Evolutionary conservation across 129 eudicot species (phyloP).

Genomic region (Flaveria ramosissima): DNA sequence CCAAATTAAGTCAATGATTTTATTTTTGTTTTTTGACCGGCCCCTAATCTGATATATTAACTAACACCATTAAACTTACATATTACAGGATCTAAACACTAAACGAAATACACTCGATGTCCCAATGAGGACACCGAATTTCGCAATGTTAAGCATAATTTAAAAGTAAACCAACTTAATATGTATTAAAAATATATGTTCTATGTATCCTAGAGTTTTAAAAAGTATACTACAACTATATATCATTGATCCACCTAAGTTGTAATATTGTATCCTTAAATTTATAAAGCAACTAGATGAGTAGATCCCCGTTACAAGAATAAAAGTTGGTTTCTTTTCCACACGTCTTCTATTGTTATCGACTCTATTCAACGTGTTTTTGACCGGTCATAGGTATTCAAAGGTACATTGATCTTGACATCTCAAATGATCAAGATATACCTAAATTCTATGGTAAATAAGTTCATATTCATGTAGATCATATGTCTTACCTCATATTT

Average conservation of each 20-base stretch:
- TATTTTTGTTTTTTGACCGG: no score
- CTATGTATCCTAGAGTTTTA: background rate
- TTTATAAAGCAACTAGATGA: slow-evolving; percentile 14
- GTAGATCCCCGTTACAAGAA: slow-evolving; percentile 14
- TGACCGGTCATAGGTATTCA: slow-evolving; percentile 10
- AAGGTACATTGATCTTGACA: background rate
- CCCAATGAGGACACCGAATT: no score
- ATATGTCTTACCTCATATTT: background rate
- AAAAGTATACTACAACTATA: no score
- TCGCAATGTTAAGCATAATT: background rate
- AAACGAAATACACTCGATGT: no score
- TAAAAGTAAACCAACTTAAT: background rate
- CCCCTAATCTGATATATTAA: no score
- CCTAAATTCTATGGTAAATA: no score
- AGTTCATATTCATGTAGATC: no score
- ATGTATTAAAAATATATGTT: background rate
- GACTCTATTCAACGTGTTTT: background rate
- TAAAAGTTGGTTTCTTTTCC: slow-evolving; percentile 11
- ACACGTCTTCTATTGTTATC: background rate
- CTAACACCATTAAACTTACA: no score
- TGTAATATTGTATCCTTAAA: background rate
- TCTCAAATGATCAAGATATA: no score
- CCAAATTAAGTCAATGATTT: no score
- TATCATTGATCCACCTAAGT: background rate
- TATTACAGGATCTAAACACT: no score